Evolutionary conservation across 441 rosid genomes (phyloP).

Genomic region (Rhodomyrtus psidioides): DNA sequence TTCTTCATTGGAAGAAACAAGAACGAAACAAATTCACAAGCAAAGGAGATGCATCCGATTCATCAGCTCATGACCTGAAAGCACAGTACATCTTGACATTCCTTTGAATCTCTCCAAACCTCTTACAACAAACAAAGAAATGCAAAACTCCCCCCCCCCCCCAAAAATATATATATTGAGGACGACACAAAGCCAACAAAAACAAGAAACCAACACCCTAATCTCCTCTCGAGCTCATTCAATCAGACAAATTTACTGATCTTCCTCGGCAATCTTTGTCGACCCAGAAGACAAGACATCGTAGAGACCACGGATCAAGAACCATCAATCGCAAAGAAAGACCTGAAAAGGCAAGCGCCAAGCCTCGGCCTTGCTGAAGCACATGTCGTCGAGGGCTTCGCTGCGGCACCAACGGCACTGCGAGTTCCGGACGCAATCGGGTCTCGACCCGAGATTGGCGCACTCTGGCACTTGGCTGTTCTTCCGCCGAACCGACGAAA

Average conservation of each 20-base stretch:
- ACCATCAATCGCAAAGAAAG: conserved; percentile 43
- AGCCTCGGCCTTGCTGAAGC: conserved; percentile 60
- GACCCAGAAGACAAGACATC: background rate
- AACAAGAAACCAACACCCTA: background rate
- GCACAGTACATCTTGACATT: background rate
- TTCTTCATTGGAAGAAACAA: background rate
- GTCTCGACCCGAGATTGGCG: conserved; percentile 44
- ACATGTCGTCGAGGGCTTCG: conserved; percentile 70
- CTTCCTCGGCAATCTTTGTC: background rate
- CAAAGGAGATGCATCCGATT: background rate
- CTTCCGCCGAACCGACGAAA: conserved; percentile 24
- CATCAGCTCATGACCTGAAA: background rate
- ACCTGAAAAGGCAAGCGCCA: conserved; percentile 73
- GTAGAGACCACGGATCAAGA: background rate
- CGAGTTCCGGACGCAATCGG: conserved; percentile 54
- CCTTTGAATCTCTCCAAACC: background rate
- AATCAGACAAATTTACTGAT: background rate
- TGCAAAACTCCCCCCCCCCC: background rate
- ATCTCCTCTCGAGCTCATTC: background rate
- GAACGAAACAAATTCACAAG: background rate
- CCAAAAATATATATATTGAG: background rate
- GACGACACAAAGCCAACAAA: background rate
- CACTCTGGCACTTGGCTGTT: conserved; percentile 41
- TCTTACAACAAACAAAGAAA: background rate
- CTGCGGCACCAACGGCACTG: conserved; percentile 78